Evolutionary conservation across 2,329 filamentous ascomycete species (phyloP).

Genomic region (Neofusicoccum cordaticola): DNA sequence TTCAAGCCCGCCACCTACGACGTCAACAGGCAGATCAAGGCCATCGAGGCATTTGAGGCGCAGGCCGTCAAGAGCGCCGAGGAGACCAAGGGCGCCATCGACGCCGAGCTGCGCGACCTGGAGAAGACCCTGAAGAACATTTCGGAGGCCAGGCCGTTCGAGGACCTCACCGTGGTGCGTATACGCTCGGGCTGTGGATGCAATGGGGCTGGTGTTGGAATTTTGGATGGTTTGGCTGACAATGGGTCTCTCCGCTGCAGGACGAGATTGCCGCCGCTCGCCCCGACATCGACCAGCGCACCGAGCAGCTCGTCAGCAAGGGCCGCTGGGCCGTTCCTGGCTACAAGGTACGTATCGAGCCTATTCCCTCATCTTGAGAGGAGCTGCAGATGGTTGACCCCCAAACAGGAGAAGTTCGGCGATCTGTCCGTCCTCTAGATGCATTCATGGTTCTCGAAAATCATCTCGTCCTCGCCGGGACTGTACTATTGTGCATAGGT

Average conservation of each 20-base stretch:
- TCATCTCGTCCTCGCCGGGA: constrained; percentile 14
- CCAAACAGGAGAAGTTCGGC: constrained; percentile 90
- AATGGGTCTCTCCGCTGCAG: constrained; percentile 45
- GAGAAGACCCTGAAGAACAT: constrained; percentile 96
- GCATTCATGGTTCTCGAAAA: constrained; percentile 11
- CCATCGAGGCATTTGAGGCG: constrained; percentile 95
- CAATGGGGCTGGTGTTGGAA: constrained; percentile 5
- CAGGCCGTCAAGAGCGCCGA: constrained; percentile 96
- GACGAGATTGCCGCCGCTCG: constrained; percentile 93
- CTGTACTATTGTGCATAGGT: constrained; percentile 17
- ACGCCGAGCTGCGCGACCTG: constrained; percentile 89
- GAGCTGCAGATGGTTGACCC: constrained; percentile 45
- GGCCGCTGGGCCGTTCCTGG: constrained; percentile 97
- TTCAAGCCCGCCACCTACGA: constrained; percentile 96
- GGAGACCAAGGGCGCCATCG: constrained; percentile 94
- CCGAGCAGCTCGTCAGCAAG: constrained; percentile 89
- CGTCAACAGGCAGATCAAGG: constrained; percentile 89
- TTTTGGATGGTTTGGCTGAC: constrained; percentile 20
- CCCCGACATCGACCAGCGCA: constrained; percentile 97
- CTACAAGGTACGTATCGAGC: constrained; percentile 76
- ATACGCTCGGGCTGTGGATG: constrained; percentile 20
- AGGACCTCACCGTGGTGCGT: constrained; percentile 95
- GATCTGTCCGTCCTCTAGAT: constrained; percentile 90
- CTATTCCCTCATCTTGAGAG: not conserved
- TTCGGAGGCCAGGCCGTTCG: constrained; percentile 90